Base-by-base conservation (phyloP, 768 basidiomycete species). In the Kwoniella dendrophila region DNA sequence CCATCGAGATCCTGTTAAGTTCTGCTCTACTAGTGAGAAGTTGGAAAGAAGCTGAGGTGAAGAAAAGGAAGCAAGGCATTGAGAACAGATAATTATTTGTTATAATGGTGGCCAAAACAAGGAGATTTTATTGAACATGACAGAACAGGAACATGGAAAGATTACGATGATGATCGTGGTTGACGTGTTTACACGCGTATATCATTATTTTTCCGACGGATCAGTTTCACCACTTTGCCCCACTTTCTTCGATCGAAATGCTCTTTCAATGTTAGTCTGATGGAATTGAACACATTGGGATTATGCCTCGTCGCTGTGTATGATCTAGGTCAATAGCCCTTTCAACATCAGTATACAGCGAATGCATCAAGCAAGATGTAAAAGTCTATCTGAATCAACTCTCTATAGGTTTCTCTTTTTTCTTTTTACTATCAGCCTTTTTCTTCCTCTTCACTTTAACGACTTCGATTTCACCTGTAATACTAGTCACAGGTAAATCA, bases 361-460 rank as follows among this genome's bases (percentile, higher is more conserved):
- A 11, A 53, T 53, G 51, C 51, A 56, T 56, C 8, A 33, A 33
- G 44, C 56, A 44, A 45, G 22, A 22, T 16, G 22, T 33, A 0
- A 4, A 12, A 12, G 20, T 44, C 20, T 18, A 14, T 3, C 20
- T 18, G 2, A 22, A 26, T 58, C 22, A 56, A 30, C 30, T 43
- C n/a, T 38, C 52, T 16, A 40, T 26, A 3, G 24, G 29, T 22
- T 33, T 56, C 20, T 48, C 45, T 22, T 63, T 32, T 48, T 53
- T 61, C 67, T 73, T 73, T 63, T 67, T 68, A 24, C n/a, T 55
- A 45, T 57, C 61, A 3, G 59, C 61, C 64, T 71, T 74, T 71
- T 78, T 77, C 71, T 77, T 76, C 55, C 73, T 53, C 62, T 74
- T 74, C 6, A 76, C 75, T 34, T 67, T 74, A 12, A 78, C 75